These are phyloP conservation scores for Yamadazyma dendronema DNA, from an alignment of 1,139 yeast species.

Conservation along the genomic window DNA sequence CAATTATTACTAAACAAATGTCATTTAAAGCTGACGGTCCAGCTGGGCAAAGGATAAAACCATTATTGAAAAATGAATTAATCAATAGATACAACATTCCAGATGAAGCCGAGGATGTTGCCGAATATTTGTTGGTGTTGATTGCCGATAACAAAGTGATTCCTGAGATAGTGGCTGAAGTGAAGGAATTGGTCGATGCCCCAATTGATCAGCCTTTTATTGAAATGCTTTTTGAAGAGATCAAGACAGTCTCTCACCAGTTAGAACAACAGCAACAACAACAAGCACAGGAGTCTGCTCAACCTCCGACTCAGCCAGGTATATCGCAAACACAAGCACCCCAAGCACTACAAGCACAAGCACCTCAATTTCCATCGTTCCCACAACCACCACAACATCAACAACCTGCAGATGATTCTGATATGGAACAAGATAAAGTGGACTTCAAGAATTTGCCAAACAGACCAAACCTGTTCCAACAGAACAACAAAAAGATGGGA, in stretches of 20 bases:
- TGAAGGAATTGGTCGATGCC: constrained; percentile 63
- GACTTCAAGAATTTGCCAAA: constrained; percentile 14
- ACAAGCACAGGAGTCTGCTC: constrained; percentile 12
- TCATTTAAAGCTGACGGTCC: constrained; percentile 43
- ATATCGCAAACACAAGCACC: constrained; percentile 8
- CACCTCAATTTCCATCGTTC: background rate
- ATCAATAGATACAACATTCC: constrained; percentile 30
- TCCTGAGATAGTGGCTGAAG: constrained; percentile 62
- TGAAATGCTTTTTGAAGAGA: constrained; percentile 55
- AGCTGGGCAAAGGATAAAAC: constrained; percentile 38
- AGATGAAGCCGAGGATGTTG: constrained; percentile 76
- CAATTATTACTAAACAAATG: constrained; percentile 12
- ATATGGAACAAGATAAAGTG: constrained; percentile 16
- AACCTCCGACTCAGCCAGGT: constrained; percentile 14
- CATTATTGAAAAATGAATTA: constrained; percentile 37
- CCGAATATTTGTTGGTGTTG: constrained; percentile 74
- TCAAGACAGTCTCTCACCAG: constrained; percentile 34
- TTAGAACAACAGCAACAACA: constrained; percentile 11
- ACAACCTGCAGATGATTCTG: constrained; percentile 9
- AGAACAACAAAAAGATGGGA: constrained; percentile 7
- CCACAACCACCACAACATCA: constrained; percentile 1
- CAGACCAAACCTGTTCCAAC: constrained; percentile 10
- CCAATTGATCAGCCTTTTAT: constrained; percentile 53
- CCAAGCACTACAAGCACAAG: constrained; percentile 1
- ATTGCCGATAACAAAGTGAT: constrained; percentile 70